These are phyloP conservation scores for Adiantum capillusveneris DNA, from an alignment of 75 land plant genomes.

Conservation along the genomic window DNA sequence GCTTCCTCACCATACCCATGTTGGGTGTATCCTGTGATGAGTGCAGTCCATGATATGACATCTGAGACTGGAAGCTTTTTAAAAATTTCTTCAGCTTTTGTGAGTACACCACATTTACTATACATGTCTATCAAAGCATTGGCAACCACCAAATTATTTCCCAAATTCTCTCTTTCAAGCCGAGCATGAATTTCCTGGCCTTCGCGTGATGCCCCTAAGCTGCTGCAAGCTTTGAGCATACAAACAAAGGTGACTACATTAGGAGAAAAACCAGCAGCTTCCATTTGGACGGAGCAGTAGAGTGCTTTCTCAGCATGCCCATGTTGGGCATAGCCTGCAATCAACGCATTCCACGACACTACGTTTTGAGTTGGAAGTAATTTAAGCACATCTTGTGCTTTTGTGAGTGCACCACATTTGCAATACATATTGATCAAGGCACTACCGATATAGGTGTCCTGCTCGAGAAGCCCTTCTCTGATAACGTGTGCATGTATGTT, in stretches of 20 bases:
- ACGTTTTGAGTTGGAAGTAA: slow-evolving; percentile 11
- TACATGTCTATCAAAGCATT: no score
- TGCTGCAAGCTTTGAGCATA: slow-evolving; percentile 6
- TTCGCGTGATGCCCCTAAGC: no score
- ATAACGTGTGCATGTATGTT: slow-evolving; percentile 5
- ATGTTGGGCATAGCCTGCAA: slow-evolving; percentile 16
- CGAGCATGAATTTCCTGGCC: no score
- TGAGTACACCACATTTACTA: no score
- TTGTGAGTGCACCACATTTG: slow-evolving; percentile 9
- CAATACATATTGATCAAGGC: slow-evolving; percentile 10
- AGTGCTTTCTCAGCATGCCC: slow-evolving; percentile 11
- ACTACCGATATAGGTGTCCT: background rate
- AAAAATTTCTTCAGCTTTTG: no score
- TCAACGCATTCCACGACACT: slow-evolving; percentile 17
- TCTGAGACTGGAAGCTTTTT: no score
- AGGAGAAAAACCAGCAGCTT: background rate
- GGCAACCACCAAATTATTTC: no score
- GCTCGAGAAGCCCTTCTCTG: background rate
- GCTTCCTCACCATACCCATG: no score
- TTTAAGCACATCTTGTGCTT: slow-evolving; percentile 5
- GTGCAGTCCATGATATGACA: no score
- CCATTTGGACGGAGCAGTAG: slow-evolving; percentile 1
- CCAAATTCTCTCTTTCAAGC: no score
- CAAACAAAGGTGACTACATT: background rate
- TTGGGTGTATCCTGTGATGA: no score